A percentile compares a stretch with the other conserved stretches of the same genome.
Conservation (phyloP, 164 flowering plant genomes). For the Magnolia officinalis region DNA sequence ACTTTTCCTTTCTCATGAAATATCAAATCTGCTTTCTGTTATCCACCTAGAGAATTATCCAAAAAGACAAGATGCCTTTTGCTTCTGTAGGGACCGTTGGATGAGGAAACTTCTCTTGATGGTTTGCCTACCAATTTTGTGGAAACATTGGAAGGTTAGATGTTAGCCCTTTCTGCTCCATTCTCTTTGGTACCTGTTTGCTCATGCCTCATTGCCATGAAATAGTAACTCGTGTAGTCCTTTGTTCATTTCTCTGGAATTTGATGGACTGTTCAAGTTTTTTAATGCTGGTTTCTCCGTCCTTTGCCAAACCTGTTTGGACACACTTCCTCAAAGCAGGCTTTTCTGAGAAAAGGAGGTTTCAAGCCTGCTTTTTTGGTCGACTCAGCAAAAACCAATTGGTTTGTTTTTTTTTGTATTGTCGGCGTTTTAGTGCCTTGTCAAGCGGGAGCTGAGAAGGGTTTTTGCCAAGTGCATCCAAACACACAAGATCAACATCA, state of each 20-base stretch:
- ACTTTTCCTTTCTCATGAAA: neutral
- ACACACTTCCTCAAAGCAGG: neutral
- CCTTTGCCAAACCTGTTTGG: neutral
- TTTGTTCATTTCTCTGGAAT: neutral
- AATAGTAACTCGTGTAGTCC: neutral
- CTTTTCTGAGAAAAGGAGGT: too few species aligned
- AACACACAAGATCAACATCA: too few species aligned
- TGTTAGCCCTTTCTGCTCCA: neutral
- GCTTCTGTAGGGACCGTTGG: constrained; percentile 35
- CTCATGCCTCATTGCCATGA: neutral
- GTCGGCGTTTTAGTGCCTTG: too few species aligned
- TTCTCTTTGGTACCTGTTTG: neutral
- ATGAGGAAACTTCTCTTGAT: constrained; percentile 53
- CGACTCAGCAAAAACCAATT: too few species aligned
- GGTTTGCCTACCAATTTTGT: constrained; percentile 45
- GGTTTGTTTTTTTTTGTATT: too few species aligned
- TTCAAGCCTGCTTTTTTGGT: too few species aligned
- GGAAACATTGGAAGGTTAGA: constrained; percentile 72
- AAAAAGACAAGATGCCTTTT: neutral
- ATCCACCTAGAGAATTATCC: neutral
- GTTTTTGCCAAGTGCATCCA: too few species aligned
- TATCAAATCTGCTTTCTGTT: constrained; percentile 10
- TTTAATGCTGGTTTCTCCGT: neutral
- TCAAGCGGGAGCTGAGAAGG: neutral
- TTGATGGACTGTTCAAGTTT: neutral